Percentiles rank a stretch among this genome's conserved stretches.
Evolutionary conservation across 75 land plant genomes (phyloP).

Genomic region (Selaginella moellendorffii): DNA sequence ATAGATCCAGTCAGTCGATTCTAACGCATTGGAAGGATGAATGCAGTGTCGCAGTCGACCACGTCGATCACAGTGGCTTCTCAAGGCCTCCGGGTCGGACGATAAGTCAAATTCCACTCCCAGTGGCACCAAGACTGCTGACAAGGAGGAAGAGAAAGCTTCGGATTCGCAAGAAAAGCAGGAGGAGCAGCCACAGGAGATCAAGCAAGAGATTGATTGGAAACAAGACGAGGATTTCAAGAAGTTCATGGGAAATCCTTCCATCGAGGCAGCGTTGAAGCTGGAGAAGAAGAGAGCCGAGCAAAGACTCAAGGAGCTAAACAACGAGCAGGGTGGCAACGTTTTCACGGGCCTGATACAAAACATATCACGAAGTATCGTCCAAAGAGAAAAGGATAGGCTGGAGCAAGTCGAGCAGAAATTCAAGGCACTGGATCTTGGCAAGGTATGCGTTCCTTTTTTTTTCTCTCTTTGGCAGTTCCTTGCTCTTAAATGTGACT

Average conservation of each 20-base stretch:
- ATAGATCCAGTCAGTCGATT: too few species aligned
- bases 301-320: constrained; percentile 55
- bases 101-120: neutral
- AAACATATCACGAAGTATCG: constrained; percentile 23
- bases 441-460: constrained; percentile 36
- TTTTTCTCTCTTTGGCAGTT: too few species aligned
- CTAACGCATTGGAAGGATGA: too few species aligned
- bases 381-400: constrained; percentile 55
- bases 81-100: neutral
- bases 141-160: neutral
- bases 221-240: constrained; percentile 85
- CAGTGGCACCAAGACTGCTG: neutral
- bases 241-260: constrained; percentile 93
- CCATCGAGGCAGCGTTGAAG: constrained; percentile 90
- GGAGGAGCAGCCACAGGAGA: constrained; percentile 16
- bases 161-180: too few species aligned
- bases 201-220: constrained; percentile 77
- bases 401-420: constrained; percentile 61
- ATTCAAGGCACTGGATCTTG: constrained; percentile 82
- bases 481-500: neutral
- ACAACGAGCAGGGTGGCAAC: constrained; percentile 28
- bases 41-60: neutral
- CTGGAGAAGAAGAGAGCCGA: constrained; percentile 89
- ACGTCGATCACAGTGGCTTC: neutral
- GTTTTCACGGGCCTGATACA: constrained; percentile 18